Evolutionary conservation across 2,329 filamentous ascomycete genomes (phyloP).

Genomic region (Aspergillus novofumigatus): DNA sequence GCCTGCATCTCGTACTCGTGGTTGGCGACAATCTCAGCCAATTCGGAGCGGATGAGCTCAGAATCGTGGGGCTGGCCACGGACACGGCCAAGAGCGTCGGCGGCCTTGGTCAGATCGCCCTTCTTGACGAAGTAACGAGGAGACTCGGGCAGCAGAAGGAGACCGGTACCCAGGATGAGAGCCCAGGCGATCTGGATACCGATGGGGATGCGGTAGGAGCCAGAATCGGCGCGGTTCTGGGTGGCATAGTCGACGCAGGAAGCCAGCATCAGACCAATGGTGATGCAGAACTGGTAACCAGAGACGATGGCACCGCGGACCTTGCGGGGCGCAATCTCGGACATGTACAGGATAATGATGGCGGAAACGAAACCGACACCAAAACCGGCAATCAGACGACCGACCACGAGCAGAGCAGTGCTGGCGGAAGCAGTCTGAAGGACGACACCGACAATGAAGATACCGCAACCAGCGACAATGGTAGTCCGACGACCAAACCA

Average conservation of each 20-base stretch:
- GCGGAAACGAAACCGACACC: constrained; percentile 79
- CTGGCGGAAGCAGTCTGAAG: constrained; percentile 58
- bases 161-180: constrained; percentile 66
- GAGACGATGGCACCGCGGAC: constrained; percentile 76
- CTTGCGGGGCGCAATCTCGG: constrained; percentile 69
- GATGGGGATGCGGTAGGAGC: constrained; percentile 77
- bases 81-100: constrained; percentile 59
- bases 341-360: constrained; percentile 83
- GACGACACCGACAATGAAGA: constrained; percentile 67
- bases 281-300: constrained; percentile 80
- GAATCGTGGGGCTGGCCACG: constrained; percentile 71
- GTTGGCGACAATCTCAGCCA: constrained; percentile 84
- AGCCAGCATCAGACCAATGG: constrained; percentile 71
- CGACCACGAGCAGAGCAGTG: constrained; percentile 63
- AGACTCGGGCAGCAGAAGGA: constrained; percentile 76
- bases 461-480: constrained; percentile 64
- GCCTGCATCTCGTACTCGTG: constrained; percentile 74
- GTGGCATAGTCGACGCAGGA: constrained; percentile 71
- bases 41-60: constrained; percentile 71
- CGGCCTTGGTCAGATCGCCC: constrained; percentile 63
- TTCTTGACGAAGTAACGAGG: constrained; percentile 82
- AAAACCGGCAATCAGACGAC: constrained; percentile 70
- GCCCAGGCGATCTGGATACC: constrained; percentile 77
- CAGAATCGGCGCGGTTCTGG: constrained; percentile 57
- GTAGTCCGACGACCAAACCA: constrained; percentile 62